These are phyloP conservation scores for Colletotrichum tanaceti DNA, from an alignment of 2,329 filamentous ascomycete species.

Conservation along the genomic window DNA sequence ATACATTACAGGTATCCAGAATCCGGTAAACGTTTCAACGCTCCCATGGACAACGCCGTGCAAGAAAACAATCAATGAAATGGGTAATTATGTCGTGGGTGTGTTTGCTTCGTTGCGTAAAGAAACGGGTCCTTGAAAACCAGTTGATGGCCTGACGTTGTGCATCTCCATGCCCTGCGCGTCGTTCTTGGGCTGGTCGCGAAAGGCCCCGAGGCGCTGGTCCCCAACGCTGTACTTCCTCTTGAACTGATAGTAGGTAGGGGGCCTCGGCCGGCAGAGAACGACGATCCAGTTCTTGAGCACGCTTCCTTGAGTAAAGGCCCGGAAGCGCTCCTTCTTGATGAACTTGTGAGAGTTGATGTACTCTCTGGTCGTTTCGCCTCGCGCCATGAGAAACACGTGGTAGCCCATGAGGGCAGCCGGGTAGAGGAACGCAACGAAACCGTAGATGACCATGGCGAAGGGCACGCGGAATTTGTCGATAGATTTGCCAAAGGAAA, in stretches of 20 bases:
- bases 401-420: slow-evolving; percentile 88
- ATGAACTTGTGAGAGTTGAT: slow-evolving; percentile 95
- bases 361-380: slow-evolving; percentile 96
- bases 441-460: slow-evolving; percentile 86
- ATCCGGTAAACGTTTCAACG: slow-evolving; percentile 32
- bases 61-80: slow-evolving; percentile 17
- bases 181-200: slow-evolving; percentile 57
- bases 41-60: slow-evolving; percentile 34
- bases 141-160: slow-evolving; percentile 60
- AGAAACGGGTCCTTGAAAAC: slow-evolving; percentile 66
- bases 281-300: slow-evolving; percentile 85
- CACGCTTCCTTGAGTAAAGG: slow-evolving; percentile 83
- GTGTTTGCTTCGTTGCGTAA: slow-evolving; percentile 51
- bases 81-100: slow-evolving; percentile 32
- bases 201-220: slow-evolving; percentile 76
- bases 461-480: slow-evolving; percentile 82
- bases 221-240: slow-evolving; percentile 80
- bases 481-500: slow-evolving; percentile 77
- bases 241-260: slow-evolving; percentile 92
- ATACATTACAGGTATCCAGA: slow-evolving; percentile 42
- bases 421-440: slow-evolving; percentile 82
- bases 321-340: slow-evolving; percentile 89
- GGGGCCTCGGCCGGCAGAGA: slow-evolving; percentile 83
- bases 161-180: slow-evolving; percentile 79
- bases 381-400: slow-evolving; percentile 87